A percentile compares a stretch with the other conserved stretches of the same genome.
Conservation (phyloP, 2,329 filamentous ascomycete genomes). For the Talaromyces pinophilus region DNA sequence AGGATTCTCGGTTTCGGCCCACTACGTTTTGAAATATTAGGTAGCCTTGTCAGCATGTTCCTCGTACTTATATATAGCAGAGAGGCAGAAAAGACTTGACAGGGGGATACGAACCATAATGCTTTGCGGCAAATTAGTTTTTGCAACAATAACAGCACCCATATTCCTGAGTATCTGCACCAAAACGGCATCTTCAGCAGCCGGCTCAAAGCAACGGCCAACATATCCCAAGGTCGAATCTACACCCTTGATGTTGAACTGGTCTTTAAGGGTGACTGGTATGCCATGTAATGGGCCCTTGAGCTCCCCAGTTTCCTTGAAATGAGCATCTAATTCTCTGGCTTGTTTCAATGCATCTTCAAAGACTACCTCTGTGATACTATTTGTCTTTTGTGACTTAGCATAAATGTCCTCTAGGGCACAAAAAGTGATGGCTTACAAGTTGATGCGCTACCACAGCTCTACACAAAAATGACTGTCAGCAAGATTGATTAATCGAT, state of each 20-base stretch:
- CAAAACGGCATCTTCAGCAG: conserved; percentile 27
- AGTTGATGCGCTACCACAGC: conserved; percentile 32
- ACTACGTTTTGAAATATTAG: neutral
- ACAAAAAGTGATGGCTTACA: conserved; percentile 19
- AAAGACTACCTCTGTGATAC: conserved; percentile 36
- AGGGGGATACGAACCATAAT: conserved; percentile 55
- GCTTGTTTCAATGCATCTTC: conserved; percentile 28
- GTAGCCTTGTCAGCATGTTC: neutral
- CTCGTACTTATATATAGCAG: neutral
- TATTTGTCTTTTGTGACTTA: conserved; percentile 36
- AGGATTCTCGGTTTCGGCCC: conserved; percentile 36
- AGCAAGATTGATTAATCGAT: neutral
- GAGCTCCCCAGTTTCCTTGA: conserved; percentile 36
- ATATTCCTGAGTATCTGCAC: conserved; percentile 30
- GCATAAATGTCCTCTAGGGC: neutral
- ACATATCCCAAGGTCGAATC: conserved; percentile 55
- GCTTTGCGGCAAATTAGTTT: conserved; percentile 59
- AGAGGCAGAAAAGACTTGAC: neutral
- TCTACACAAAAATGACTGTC: conserved; percentile 17
- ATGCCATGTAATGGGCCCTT: conserved; percentile 54
- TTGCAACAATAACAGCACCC: conserved; percentile 54
- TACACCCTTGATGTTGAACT: conserved; percentile 58
- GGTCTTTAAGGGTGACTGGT: conserved; percentile 59
- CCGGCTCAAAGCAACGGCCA: conserved; percentile 48
- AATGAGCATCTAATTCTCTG: conserved; percentile 27